Evolutionary conservation across 352 stramenopile species (phyloP), one percentile per base, ranked within the genome.

Genomic region (Phytopythium oedochilum): DNA sequence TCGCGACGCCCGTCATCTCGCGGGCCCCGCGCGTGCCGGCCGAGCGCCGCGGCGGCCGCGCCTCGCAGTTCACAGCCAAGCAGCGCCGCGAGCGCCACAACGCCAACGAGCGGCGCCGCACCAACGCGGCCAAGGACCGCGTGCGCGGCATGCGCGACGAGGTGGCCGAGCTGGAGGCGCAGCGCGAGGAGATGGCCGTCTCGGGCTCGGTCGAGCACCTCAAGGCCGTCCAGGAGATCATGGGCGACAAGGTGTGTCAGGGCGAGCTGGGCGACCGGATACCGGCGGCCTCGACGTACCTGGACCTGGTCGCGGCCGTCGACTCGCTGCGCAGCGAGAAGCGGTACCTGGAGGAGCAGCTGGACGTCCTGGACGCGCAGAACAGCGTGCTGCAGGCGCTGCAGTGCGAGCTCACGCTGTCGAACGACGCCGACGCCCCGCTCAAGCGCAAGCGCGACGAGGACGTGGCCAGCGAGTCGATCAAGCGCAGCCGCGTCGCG

Each of bases 71-170:
- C 53, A 71, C 68, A 35, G 68, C 57, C 35, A 77, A 71, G 53
- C 68, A 77, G 56, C 68, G 68, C 29, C 68, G 68, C 5, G 68
- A 77, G 43, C 64, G 68, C 29, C 68, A 77, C 64, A 77, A 77
- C 59, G 68, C 68, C 58, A 77, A 77, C 32, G 68, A 77, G 20
- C 61, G 68, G 55, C 55, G 68, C 55, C 64, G 68, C 18, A 77
- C 68, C 25, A 77, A 77, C 44, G 68, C 68, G 3, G 64, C 68
- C 25, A 77, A 77, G 54, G 68, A 71, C 47, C 68, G 68, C 18
- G 53, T 77, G 0, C 58, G 61, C n/a, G 61, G 65, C 38, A 77
- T 77, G 68, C 68, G 68, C n/a, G 68, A 77, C 45, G 46, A 42
- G 45, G 68, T 77, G 51, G 11, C 45, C 25, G 45, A 32, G 35